Percentiles rank a stretch among this genome's conserved stretches.
These are phyloP conservation scores for Fusarium veterinarium DNA, from an alignment of 2,329 filamentous ascomycete species.

Conservation along the genomic window DNA sequence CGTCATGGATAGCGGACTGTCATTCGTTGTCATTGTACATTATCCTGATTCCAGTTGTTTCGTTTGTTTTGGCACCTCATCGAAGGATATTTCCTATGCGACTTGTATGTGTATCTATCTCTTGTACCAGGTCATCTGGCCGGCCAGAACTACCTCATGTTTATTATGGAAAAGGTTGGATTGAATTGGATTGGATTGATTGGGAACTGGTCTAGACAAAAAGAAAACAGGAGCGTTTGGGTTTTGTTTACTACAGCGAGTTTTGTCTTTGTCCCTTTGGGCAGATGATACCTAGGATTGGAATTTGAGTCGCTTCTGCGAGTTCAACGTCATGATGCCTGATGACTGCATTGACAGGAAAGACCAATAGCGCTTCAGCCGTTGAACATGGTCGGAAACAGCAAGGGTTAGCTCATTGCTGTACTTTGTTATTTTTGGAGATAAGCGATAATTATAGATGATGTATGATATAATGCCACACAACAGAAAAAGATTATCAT, in stretches of 20 bases:
- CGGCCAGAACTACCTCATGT: conserved; percentile 23
- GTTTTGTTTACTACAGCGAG: conserved; percentile 3
- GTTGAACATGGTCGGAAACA: background rate
- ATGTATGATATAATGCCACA: conserved; percentile 37
- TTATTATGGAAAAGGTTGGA: background rate
- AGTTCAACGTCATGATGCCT: conserved; percentile 27
- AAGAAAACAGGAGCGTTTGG: conserved; percentile 19
- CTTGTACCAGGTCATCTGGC: conserved; percentile 19
- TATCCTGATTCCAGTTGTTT: conserved; percentile 27
- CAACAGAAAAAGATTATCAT: background rate
- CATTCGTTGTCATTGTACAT: conserved; percentile 7
- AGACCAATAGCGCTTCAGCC: conserved; percentile 11
- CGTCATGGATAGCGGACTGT: conserved; percentile 27
- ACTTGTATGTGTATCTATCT: conserved; percentile 20
- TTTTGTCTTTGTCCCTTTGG: background rate
- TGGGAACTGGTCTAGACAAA: conserved; percentile 33
- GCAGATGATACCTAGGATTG: background rate
- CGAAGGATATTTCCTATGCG: conserved; percentile 25
- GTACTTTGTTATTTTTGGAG: background rate
- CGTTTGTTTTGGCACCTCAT: conserved; percentile 25
- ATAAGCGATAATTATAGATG: conserved; percentile 27
- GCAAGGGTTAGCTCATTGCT: background rate
- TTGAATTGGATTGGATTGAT: background rate
- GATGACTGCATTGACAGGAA: conserved; percentile 19
- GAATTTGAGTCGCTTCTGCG: background rate